These are phyloP conservation scores for Sphaerosporella brunnea DNA, from an alignment of 495 filamentous ascomycete species.

Conservation along the genomic window DNA sequence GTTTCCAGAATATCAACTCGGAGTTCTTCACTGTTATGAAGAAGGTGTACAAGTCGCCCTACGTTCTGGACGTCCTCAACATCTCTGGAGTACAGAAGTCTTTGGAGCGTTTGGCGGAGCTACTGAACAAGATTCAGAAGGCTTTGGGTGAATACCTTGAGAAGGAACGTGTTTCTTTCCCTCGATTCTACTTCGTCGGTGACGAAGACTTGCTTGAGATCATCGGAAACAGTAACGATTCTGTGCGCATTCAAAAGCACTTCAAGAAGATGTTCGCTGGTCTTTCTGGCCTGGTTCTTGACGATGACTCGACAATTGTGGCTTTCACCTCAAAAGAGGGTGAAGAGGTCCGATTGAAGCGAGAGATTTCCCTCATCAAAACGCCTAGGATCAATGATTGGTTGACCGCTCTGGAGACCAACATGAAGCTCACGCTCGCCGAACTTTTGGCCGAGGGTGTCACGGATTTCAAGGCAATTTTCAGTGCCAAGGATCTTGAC, in stretches of 20 bases:
- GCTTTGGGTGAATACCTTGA: conserved; percentile 96
- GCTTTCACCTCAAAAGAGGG: conserved; percentile 93
- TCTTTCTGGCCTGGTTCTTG: conserved; percentile 71
- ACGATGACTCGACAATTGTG: conserved; percentile 72
- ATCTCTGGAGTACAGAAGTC: conserved; percentile 93
- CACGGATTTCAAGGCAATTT: conserved; percentile 54
- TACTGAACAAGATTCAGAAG: conserved; percentile 98
- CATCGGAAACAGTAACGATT: conserved; percentile 97
- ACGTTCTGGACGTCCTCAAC: conserved; percentile 83
- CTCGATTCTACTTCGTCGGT: conserved; percentile 96
- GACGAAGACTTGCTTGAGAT: conserved; percentile 98
- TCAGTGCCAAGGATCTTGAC: conserved; percentile 47
- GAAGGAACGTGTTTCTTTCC: conserved; percentile 89
- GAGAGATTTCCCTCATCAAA: conserved; percentile 75
- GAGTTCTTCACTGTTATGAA: conserved; percentile 97
- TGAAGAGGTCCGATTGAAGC: conserved; percentile 72
- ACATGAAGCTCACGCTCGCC: conserved; percentile 85
- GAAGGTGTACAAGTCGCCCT: conserved; percentile 88
- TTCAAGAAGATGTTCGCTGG: conserved; percentile 99
- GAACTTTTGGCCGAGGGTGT: conserved; percentile 77
- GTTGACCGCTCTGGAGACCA: conserved; percentile 74
- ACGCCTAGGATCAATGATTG: conserved; percentile 96
- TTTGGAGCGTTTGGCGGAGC: conserved; percentile 76
- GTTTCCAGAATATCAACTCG: conserved; percentile 97
- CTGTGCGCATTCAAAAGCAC: conserved; percentile 85